Evolutionary conservation across 805 yeast genomes (phyloP), one percentile per base, ranked within the genome.

Genomic region (Lipomyces starkeyi): DNA sequence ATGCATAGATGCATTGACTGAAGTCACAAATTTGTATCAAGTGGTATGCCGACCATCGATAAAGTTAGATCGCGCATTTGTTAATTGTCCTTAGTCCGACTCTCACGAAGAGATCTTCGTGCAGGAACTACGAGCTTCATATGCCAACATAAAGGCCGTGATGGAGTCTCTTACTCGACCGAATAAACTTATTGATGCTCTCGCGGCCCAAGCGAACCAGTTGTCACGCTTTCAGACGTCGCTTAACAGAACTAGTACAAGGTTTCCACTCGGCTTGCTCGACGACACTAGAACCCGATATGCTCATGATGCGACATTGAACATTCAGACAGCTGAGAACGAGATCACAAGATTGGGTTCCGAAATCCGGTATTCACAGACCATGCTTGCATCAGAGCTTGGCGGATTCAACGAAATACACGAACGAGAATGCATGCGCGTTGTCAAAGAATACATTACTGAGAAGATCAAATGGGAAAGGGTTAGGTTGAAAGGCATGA

Each of bases 301-400:
- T 11, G 73, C 78, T 20, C 72, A 72, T n/a, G 73, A 64, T 13
- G 68, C 74, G 22, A 77, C 76, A 53, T 75, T 72, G n/a, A 69
- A 70, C 13, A 75, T 81, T n/a, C 72, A 73, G 22, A 62, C 67
- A 6, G 66, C 77, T 2, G 74, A 76, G 55, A 69, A 68, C n/a
- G 75, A 73, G 40, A 75, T 79, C 53, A 63, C 69, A 14, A 62
- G 75, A 17, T 65, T 80, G 17, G 77, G 79, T 49, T 66, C 70
- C 25, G 77, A 76, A 55, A 73, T 81, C 27, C 66, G 75, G 54
- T 73, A 73, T n/a, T 71, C 78, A 1, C 83, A 81, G 62, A 74
- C 74, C 27, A 63, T 76, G 1, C 69, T 80, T 6, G 83, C 83
- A 0, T 71, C 75, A 8, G 83, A 81, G 68, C 75, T 81, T 11